Conservation (phyloP, 2,329 filamentous ascomycete genomes). For the Phialocephala subalpina region DNA sequence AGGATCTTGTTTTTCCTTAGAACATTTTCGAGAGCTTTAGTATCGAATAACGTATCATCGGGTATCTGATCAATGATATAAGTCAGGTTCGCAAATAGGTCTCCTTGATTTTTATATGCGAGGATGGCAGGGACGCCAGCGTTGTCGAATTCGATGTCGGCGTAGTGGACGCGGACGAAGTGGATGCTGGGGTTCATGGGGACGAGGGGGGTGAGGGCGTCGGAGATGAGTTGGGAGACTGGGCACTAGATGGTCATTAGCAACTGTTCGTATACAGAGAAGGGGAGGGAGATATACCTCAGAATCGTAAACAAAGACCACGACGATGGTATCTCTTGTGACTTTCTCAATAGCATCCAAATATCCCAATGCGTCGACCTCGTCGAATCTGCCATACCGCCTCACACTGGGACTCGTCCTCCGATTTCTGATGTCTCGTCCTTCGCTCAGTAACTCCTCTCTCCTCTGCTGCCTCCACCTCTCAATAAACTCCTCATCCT, state of each 20-base stretch:
- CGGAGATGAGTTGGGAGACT: slow-evolving; percentile 80
- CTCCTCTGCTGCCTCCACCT: slow-evolving; percentile 86
- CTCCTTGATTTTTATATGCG: slow-evolving; percentile 86
- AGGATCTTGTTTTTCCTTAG: slow-evolving; percentile 59
- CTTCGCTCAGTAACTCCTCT: slow-evolving; percentile 75
- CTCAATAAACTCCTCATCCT: slow-evolving; percentile 83
- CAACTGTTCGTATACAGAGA: slow-evolving; percentile 11
- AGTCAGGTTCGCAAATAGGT: slow-evolving; percentile 89
- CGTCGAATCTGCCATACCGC: slow-evolving; percentile 80
- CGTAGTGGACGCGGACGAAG: slow-evolving; percentile 91
- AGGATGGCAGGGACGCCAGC: slow-evolving; percentile 87
- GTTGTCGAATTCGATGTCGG: slow-evolving; percentile 93
- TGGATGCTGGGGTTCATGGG: slow-evolving; percentile 73
- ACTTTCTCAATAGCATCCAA: slow-evolving; percentile 97
- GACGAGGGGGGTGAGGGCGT: slow-evolving; percentile 79
- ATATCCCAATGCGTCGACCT: slow-evolving; percentile 90
- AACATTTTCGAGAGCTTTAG: slow-evolving; percentile 59
- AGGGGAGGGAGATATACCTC: slow-evolving; percentile 63
- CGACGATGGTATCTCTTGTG: slow-evolving; percentile 79
- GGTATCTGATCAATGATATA: slow-evolving; percentile 89
- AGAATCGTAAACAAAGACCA: slow-evolving; percentile 93
- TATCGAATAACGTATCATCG: slow-evolving; percentile 67
- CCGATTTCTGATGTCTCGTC: slow-evolving; percentile 65
- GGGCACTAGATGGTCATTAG: slow-evolving; percentile 67
- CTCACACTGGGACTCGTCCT: slow-evolving; percentile 80